Base-by-base conservation (phyloP, 2,329 filamentous ascomycete species). In the Calonectria leucothoes region DNA sequence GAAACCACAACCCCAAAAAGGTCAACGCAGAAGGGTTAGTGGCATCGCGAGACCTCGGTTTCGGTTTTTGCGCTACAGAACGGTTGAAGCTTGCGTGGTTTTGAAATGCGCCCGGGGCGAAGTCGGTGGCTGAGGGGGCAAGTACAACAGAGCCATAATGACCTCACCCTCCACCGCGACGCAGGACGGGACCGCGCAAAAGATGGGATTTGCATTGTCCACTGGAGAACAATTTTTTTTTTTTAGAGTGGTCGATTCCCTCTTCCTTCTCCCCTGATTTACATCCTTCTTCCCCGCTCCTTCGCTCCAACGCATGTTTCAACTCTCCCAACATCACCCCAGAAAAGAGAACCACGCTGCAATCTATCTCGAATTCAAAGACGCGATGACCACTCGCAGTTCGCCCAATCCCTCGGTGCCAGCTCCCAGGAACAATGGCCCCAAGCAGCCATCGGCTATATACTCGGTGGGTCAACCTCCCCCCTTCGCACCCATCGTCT, bases 401-500 rank as follows among this genome's bases (percentile, higher is more conserved):
- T 68, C 73, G 49, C 64, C 59, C 17, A 39, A 33, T 37, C 20
- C 64, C 45, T 71, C 65, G n/a, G 64, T 61, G 71, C 25, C 65
- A 66, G 68, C 57, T 33, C 12, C 12, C 72, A 31, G 35, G 66
- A 6, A 71, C 33, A 61, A 70, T 66, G 70, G 66, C 17, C 66
- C 74, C 31, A 75, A 74, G 27, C 76, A 76, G 72, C 75, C 77
- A 33, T 76, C 76, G 48, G 49, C 76, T 64, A 70, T 81, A n/a
- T 82, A 81, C 66, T 79, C 76, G 17, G 81, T 82, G 65, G 65
- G 80, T 77, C 65, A 14, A 8, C 42, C 42, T n/a, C n/a, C 42
- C n/a, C 33, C 29, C 42, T 11, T 69, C 23, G 17, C 42, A 29
- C 25, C n/a, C 12, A 15, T 37, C 12, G 42, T 45, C 20, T 45